These are phyloP conservation scores for Claviceps fusiformis DNA, from an alignment of 2,329 filamentous ascomycete genomes.

Conservation along the genomic window DNA sequence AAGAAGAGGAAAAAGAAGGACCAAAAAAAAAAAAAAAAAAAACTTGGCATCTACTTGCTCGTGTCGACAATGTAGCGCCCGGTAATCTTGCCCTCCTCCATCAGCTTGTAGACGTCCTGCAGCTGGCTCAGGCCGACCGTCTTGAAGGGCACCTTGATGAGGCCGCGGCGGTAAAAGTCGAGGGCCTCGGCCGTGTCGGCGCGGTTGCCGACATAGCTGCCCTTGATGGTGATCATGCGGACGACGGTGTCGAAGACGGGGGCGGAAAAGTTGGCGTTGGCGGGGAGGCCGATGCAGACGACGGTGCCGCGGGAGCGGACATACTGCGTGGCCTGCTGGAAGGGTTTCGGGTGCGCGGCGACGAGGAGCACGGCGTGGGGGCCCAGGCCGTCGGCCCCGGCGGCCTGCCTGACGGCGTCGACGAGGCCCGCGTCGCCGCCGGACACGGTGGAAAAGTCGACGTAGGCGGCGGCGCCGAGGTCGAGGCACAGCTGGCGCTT, in stretches of 20 bases:
- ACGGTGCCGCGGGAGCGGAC: conserved; percentile 71
- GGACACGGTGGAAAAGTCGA: conserved; percentile 67
- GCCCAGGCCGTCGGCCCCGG: conserved; percentile 66
- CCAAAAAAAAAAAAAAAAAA: too few relatives aligned
- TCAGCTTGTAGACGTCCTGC: conserved; percentile 64
- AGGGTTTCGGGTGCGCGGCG: conserved; percentile 79
- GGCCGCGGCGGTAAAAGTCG: conserved; percentile 72
- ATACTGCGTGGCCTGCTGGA: conserved; percentile 87
- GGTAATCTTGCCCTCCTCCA: conserved; percentile 57
- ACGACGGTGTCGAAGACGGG: conserved; percentile 84
- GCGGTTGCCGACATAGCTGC: conserved; percentile 86
- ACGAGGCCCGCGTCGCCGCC: conserved; percentile 60
- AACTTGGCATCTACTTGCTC: conserved; percentile 30
- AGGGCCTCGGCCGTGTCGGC: conserved; percentile 78
- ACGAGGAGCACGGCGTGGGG: conserved; percentile 80
- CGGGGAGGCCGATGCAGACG: conserved; percentile 80
- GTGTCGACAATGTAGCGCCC: conserved; percentile 71
- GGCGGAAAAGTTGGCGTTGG: conserved; percentile 63
- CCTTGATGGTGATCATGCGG: conserved; percentile 83
- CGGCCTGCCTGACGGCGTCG: conserved; percentile 57
- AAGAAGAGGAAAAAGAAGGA: too few relatives aligned
- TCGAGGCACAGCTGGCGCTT: conserved; percentile 45
- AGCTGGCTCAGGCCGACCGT: conserved; percentile 68
- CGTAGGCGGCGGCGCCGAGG: conserved; percentile 58
- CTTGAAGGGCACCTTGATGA: conserved; percentile 84